These are phyloP conservation scores for Phanerodontia chrysosporium DNA, from an alignment of 768 basidiomycete genomes.

Conservation along the genomic window DNA sequence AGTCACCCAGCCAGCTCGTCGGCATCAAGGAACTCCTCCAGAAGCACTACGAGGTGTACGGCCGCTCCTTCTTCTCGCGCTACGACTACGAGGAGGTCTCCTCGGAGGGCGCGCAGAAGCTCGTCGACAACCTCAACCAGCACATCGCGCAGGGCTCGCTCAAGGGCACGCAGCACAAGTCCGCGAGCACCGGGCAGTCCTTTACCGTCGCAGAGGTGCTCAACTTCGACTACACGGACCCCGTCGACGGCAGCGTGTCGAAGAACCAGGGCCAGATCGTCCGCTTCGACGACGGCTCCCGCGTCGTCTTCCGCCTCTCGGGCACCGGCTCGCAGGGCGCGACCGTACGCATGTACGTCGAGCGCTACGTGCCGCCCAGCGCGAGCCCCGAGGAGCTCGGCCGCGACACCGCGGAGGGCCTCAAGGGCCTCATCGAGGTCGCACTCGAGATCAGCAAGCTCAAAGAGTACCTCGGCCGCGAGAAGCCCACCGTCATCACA, in stretches of 20 bases:
- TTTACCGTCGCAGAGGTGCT: slow-evolving; percentile 77
- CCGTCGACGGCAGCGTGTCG: slow-evolving; percentile 92
- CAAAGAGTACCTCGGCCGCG: slow-evolving; percentile 78
- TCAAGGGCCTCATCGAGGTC: slow-evolving; percentile 94
- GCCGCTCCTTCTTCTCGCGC: slow-evolving; percentile 96
- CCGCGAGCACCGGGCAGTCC: slow-evolving; percentile 58
- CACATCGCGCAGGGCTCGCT: slow-evolving; percentile 67
- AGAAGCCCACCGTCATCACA: slow-evolving; percentile 96
- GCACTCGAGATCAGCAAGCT: slow-evolving; percentile 83
- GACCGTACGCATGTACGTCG: slow-evolving; percentile 94
- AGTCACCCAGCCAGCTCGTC: slow-evolving; percentile 68
- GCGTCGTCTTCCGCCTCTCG: slow-evolving; percentile 93
- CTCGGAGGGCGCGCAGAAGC: slow-evolving; percentile 81
- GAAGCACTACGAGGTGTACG: slow-evolving; percentile 87
- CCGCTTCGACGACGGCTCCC: slow-evolving; percentile 84
- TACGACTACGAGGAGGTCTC: slow-evolving; percentile 99
- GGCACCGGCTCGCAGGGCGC: slow-evolving; percentile 97
- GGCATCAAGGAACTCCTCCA: slow-evolving; percentile 90
- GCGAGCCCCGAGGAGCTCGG: slow-evolving; percentile 66
- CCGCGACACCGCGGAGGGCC: slow-evolving; percentile 80
- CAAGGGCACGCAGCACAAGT: slow-evolving; percentile 60
- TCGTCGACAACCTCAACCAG: slow-evolving; percentile 75
- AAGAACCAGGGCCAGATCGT: slow-evolving; percentile 96
- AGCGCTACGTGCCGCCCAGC: slow-evolving; percentile 77
- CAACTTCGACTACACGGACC: slow-evolving; percentile 96